Conservation (phyloP, 2,329 filamentous ascomycete genomes). For the Penicillium polonicum region DNA sequence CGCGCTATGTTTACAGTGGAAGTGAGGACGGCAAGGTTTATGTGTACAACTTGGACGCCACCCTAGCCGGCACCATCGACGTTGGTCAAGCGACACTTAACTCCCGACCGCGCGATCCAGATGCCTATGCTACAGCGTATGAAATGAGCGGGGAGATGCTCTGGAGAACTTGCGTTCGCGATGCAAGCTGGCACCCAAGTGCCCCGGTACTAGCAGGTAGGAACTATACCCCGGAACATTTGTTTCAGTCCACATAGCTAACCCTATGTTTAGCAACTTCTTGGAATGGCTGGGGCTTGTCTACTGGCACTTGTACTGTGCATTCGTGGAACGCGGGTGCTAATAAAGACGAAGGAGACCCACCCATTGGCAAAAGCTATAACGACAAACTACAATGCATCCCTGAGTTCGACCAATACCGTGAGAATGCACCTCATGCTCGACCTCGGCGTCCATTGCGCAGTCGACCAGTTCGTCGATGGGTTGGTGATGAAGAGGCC, state of each 20-base stretch:
- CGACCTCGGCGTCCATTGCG: conserved; percentile 19
- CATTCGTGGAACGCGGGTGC: conserved; percentile 73
- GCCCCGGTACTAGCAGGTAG: conserved; percentile 73
- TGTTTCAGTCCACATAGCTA: conserved; percentile 2
- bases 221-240: conserved; percentile 15
- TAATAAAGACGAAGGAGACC: conserved; percentile 62
- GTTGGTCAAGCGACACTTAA: conserved; percentile 69
- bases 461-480: conserved; percentile 23
- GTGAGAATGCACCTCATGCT: conserved; percentile 17
- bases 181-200: conserved; percentile 87
- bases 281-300: conserved; percentile 75
- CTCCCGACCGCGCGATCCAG: conserved; percentile 56
- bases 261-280: conserved; percentile 61
- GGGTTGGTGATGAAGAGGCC: conserved; percentile 12
- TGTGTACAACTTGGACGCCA: conserved; percentile 92
- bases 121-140: conserved; percentile 57
- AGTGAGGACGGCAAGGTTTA: conserved; percentile 87
- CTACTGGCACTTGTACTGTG: conserved; percentile 71
- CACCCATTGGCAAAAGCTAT: conserved; percentile 59
- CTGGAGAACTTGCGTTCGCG: conserved; percentile 78
- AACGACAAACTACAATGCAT: conserved; percentile 58
- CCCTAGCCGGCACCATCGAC: conserved; percentile 72
- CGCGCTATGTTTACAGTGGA: conserved; percentile 88
- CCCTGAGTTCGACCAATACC: conserved; percentile 44
- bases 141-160: conserved; percentile 54